phyloP scores from a whole-genome alignment of 768 basidiomycete genomes.

The Mycena indigotica region DNA sequence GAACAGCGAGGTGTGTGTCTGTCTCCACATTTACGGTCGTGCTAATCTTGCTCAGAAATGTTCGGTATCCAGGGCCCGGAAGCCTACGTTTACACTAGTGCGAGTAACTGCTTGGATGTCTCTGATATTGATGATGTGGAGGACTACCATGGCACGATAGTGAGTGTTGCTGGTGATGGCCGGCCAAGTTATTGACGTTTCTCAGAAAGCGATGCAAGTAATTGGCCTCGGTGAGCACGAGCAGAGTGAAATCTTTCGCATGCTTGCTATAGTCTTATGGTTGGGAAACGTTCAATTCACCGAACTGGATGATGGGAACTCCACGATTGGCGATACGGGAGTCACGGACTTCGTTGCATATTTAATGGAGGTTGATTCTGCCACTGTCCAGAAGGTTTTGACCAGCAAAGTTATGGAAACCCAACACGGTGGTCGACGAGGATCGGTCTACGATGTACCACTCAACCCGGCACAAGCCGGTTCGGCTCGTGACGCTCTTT shows the following conservation, averaged over 20 bases:
- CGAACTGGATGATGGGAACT: slow-evolving; percentile 89
- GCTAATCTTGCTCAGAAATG: slow-evolving; percentile 57
- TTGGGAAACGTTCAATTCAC: slow-evolving; percentile 92
- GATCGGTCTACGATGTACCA: slow-evolving; percentile 97
- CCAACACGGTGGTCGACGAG: slow-evolving; percentile 86
- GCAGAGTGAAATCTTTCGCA: slow-evolving; percentile 90
- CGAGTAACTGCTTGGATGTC: slow-evolving; percentile 91
- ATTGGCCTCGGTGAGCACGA: slow-evolving; percentile 87
- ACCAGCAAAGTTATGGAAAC: slow-evolving; percentile 90
- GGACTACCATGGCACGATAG: slow-evolving; percentile 88
- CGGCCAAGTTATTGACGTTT: slow-evolving; percentile 1
- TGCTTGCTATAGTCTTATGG: slow-evolving; percentile 92
- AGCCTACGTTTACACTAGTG: slow-evolving; percentile 89
- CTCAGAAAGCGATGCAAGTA: slow-evolving; percentile 87
- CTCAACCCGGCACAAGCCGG: slow-evolving; percentile 89
- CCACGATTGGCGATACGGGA: slow-evolving; percentile 73
- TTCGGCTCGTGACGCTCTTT: slow-evolving; percentile 86
- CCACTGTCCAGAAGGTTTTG: slow-evolving; percentile 82
- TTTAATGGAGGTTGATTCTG: slow-evolving; percentile 84
- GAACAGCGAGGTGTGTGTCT: slow-evolving; percentile 74
- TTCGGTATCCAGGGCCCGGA: slow-evolving; percentile 97
- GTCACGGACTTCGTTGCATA: slow-evolving; percentile 97
- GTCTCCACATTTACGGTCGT: slow-evolving; percentile 8
- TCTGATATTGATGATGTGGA: slow-evolving; percentile 85
- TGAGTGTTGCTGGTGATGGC: slow-evolving; percentile 39